Conservation (phyloP, 23 red algal genomes). For the Gracilaria gracilis region DNA sequence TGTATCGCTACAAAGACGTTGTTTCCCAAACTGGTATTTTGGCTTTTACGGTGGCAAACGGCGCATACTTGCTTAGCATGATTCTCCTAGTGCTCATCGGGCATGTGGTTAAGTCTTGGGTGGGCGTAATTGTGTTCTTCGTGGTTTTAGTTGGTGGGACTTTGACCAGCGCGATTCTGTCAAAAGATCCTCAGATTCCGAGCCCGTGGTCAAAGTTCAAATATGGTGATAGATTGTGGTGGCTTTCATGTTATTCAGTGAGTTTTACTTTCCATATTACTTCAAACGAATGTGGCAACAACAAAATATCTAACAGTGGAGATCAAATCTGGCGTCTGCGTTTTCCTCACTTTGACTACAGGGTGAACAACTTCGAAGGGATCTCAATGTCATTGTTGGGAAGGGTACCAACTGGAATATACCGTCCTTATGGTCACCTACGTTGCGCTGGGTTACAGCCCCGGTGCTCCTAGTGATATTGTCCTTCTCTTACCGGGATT, state of each 20-base stretch:
- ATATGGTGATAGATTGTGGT: background rate
- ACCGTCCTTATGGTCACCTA: background rate
- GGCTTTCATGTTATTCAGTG: constrained; percentile 10
- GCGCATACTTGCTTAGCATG: constrained; percentile 4
- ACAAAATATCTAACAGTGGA: background rate
- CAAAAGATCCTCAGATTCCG: background rate
- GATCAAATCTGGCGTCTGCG: background rate
- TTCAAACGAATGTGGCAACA: background rate
- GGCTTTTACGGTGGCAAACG: constrained; percentile 11
- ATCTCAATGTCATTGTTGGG: constrained; percentile 4
- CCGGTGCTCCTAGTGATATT: constrained; percentile 4
- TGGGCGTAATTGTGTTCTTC: background rate
- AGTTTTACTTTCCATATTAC: background rate
- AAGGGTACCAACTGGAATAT: constrained; percentile 16
- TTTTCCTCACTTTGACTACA: background rate
- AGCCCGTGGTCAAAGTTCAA: background rate
- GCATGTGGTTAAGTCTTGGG: background rate
- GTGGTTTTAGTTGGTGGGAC: constrained; percentile 10
- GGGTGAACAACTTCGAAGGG: constrained; percentile 23
- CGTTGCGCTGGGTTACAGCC: constrained; percentile 11
- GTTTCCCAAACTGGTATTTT: constrained; percentile 4
- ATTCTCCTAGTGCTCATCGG: background rate
- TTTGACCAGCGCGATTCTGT: background rate
- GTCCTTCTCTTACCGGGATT: constrained; percentile 2
- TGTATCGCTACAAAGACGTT: constrained; percentile 31